Conservation (phyloP, 2,329 filamentous ascomycete genomes). For the Ilyonectria sp. region DNA sequence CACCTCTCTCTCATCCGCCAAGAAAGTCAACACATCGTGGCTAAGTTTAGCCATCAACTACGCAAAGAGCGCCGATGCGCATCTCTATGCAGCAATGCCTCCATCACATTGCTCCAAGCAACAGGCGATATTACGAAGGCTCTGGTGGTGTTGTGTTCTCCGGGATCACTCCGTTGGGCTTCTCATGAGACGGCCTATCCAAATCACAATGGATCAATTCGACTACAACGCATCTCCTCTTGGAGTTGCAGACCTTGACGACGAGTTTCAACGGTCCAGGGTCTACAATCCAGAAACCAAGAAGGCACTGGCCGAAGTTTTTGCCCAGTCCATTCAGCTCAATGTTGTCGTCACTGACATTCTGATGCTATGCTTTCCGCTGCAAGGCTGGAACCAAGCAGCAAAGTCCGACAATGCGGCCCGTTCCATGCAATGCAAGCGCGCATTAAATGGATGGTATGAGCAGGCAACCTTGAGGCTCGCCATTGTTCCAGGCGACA, state of each 20-base stretch:
- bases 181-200: slow-evolving; percentile 14
- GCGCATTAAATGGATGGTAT: not conserved
- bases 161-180: slow-evolving; percentile 12
- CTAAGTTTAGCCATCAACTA: slow-evolving; percentile 21
- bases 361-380: slow-evolving; percentile 10
- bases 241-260: slow-evolving; percentile 13
- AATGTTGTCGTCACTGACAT: slow-evolving; percentile 30
- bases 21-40: slow-evolving; percentile 20
- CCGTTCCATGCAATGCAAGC: not conserved
- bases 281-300: slow-evolving; percentile 31
- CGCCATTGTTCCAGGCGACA: not conserved
- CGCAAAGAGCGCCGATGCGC: slow-evolving; percentile 17
- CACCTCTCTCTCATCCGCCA: slow-evolving; percentile 4
- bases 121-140: slow-evolving; percentile 9
- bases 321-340: slow-evolving; percentile 17
- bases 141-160: slow-evolving; percentile 32
- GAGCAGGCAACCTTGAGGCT: not conserved
- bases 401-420: not conserved
- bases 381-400: not conserved
- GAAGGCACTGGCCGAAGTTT: slow-evolving; percentile 17
- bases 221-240: slow-evolving; percentile 16
- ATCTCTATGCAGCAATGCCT: not conserved
- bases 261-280: slow-evolving; percentile 31
- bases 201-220: slow-evolving; percentile 16
- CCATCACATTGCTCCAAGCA: not conserved